Evolutionary conservation across 2,329 filamentous ascomycete genomes (phyloP), one percentile per base, ranked within the genome.

Genomic region (Pseudocercospora macadamiae): DNA sequence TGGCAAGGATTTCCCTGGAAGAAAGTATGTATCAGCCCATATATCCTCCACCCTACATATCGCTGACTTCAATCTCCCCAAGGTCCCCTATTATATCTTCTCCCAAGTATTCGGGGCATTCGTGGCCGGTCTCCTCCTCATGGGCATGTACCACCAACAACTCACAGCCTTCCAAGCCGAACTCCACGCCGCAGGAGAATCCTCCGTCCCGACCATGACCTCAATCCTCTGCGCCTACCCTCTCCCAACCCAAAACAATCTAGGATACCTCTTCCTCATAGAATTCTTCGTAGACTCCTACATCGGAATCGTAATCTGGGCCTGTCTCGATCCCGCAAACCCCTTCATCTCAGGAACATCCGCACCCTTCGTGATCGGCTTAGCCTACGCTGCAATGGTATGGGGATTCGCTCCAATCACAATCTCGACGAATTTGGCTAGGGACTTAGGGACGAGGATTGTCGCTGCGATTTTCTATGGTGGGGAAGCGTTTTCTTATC

Each of bases 1-100:
- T 86, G 81, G 82, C 81, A 84, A 72, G 83, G 81, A 2, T 86
- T 86, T 63, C 83, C 83, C 0, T 83, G 81, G 78, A 79, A 75
- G 47, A 86, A 86, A 62, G 82, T 45, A 25, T 4, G 19, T 14
- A 23, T 45, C 9, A 45, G 3, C 42, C 19, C 18, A 26, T n/a
- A 12, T 10, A 3, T 12, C 25, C 19, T 21, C 19, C 7, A 14
- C 42, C 21, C 42, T 21, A 23, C 19, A n/a, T 21, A 26, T 25
- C 19, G 18, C 21, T 21, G 18, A 26, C 42, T 25, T 10, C 14
- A 16, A 12, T 10, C 3, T 25, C 19, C 14, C 21, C 3, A 16
- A 44, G 42, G 42, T 84, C 3, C 82, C 82, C 0, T 73, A 79
- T 51, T 85, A 86, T 67, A 83, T 86, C 62, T 75, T 83, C 62